phyloP scores from a whole-genome alignment of 352 stramenopile species.

The Globisporangium orthogonon region DNA sequence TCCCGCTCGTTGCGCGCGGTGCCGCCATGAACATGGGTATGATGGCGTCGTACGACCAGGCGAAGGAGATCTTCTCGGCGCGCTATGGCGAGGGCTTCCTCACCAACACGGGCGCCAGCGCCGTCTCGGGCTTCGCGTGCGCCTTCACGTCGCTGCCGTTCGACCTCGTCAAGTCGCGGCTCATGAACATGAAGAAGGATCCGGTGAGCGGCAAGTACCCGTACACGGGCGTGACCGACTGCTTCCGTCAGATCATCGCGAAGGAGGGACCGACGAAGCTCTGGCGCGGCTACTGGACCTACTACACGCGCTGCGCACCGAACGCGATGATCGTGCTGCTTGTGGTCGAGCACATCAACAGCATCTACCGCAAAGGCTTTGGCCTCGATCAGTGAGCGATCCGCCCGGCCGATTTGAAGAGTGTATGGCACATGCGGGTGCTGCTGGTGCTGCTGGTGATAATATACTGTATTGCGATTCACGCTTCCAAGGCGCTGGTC shows the following conservation, averaged over 20 bases:
- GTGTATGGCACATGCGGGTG: too few species aligned
- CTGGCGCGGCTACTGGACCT: slow-evolving; percentile 97
- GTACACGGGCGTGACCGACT: slow-evolving; percentile 95
- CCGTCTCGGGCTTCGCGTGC: slow-evolving; percentile 96
- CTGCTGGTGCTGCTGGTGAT: too few species aligned
- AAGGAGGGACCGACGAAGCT: slow-evolving; percentile 95
- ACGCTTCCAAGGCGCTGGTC: too few species aligned
- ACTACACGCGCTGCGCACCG: slow-evolving; percentile 97
- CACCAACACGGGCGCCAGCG: slow-evolving; percentile 92
- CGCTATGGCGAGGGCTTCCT: slow-evolving; percentile 64
- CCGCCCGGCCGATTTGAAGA: too few species aligned
- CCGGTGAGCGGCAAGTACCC: slow-evolving; percentile 86
- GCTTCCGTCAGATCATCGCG: slow-evolving; percentile 91
- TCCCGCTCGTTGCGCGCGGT: slow-evolving; percentile 93
- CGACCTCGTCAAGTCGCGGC: slow-evolving; percentile 97
- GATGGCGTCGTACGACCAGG: slow-evolving; percentile 99
- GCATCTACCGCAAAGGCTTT: slow-evolving; percentile 70
- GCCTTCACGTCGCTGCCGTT: slow-evolving; percentile 98
- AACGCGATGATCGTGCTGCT: slow-evolving; percentile 99
- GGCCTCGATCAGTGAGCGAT: slow-evolving; percentile 19
- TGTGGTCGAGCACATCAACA: slow-evolving; percentile 95
- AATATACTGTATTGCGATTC: too few species aligned
- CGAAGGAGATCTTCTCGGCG: slow-evolving; percentile 88
- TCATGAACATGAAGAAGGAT: slow-evolving; percentile 97
- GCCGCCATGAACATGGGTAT: slow-evolving; percentile 99